Conservation (phyloP, 2,329 filamentous ascomycete species). For the Neopestalotiopsis sp. region DNA sequence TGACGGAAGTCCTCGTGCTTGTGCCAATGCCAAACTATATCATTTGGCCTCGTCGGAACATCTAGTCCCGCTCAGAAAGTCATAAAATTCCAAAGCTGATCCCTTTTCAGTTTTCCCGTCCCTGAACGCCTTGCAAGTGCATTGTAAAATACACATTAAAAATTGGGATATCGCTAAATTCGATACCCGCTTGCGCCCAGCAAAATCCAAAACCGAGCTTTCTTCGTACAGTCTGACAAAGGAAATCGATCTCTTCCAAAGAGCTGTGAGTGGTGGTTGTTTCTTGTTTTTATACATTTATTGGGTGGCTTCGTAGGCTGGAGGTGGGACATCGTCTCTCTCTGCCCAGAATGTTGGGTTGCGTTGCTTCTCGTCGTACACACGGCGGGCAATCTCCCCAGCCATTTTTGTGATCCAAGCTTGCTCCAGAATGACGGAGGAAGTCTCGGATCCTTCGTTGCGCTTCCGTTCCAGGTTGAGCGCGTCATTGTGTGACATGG, state of each 20-base stretch:
- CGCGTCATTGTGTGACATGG: slow-evolving; percentile 31
- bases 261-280: slow-evolving; percentile 10
- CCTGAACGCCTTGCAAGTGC: slow-evolving; percentile 9
- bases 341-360: slow-evolving; percentile 59
- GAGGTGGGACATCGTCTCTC: slow-evolving; percentile 62
- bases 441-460: slow-evolving; percentile 50
- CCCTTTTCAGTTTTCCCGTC: neutral
- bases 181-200: neutral
- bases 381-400: slow-evolving; percentile 83
- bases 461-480: slow-evolving; percentile 36
- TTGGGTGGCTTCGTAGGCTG: slow-evolving; percentile 62
- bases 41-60: slow-evolving; percentile 6
- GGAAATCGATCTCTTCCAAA: slow-evolving; percentile 11
- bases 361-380: slow-evolving; percentile 81
- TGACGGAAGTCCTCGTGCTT: slow-evolving; percentile 6
- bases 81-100: neutral
- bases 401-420: slow-evolving; percentile 95
- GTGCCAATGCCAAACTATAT: slow-evolving; percentile 6
- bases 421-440: slow-evolving; percentile 72
- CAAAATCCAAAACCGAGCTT: slow-evolving; percentile 1
- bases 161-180: slow-evolving; percentile 11
- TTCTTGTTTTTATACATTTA: slow-evolving; percentile 33
- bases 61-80: slow-evolving; percentile 5
- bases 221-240: slow-evolving; percentile 7
- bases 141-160: slow-evolving; percentile 16